These are phyloP conservation scores for Xylariaceae sp. DNA, from an alignment of 2,329 filamentous ascomycete species.

Conservation along the genomic window DNA sequence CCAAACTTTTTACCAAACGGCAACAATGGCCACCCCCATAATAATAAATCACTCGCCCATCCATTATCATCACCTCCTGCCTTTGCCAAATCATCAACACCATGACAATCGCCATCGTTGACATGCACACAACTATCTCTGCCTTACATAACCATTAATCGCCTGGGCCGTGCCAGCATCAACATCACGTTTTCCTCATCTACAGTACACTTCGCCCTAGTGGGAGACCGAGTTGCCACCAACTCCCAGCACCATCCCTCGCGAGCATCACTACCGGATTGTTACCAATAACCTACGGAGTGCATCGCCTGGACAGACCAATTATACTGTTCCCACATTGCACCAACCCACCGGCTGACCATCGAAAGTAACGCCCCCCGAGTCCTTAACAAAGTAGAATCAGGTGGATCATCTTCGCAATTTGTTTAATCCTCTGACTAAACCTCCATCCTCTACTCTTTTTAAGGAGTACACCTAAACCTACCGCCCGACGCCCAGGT, in stretches of 20 bases:
- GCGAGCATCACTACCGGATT: slow-evolving; percentile 10
- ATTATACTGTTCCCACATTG: slow-evolving; percentile 8
- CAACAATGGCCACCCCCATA: slow-evolving; percentile 36
- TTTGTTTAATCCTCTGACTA: slow-evolving; percentile 23
- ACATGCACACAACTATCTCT: slow-evolving; percentile 12
- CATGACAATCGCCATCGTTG: slow-evolving; percentile 17
- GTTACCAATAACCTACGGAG: slow-evolving; percentile 2
- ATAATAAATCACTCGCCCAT: slow-evolving; percentile 27
- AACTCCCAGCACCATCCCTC: slow-evolving; percentile 1
- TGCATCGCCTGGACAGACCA: slow-evolving; percentile 10
- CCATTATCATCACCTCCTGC: slow-evolving; percentile 23
- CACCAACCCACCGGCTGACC: slow-evolving; percentile 13
- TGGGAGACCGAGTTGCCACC: slow-evolving; percentile 6
- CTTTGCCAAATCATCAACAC: slow-evolving; percentile 16
- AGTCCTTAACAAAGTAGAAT: slow-evolving; percentile 15
- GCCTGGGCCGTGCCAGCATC: slow-evolving; percentile 16
- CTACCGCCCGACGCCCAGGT: slow-evolving; percentile 7
- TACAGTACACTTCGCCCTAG: neutral
- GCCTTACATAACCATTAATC: slow-evolving; percentile 18
- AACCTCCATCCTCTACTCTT: slow-evolving; percentile 12
- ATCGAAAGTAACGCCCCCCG: slow-evolving; percentile 13
- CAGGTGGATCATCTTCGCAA: slow-evolving; percentile 25
- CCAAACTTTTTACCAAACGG: slow-evolving; percentile 31
- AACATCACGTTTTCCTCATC: slow-evolving; percentile 9
- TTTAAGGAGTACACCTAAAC: slow-evolving; percentile 11